phyloP scores from a whole-genome alignment of 306 rosid genomes.

The Calophaca sinica region DNA sequence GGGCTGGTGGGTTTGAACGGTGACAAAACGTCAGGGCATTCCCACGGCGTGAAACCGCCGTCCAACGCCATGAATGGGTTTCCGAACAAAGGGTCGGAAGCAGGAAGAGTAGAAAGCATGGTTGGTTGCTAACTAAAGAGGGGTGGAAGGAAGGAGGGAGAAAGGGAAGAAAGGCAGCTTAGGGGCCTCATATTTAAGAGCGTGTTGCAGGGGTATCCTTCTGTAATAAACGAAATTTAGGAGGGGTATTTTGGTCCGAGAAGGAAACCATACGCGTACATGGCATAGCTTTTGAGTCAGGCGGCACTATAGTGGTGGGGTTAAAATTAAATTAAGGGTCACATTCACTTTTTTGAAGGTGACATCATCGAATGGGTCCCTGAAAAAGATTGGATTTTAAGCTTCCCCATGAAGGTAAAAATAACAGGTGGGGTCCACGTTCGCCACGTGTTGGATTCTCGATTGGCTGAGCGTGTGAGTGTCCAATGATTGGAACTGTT shows the following conservation, averaged over 20 bases:
- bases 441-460: conserved; percentile 12
- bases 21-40: conserved; percentile 47
- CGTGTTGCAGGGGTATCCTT: background rate
- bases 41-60: conserved; percentile 61
- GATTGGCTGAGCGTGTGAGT: background rate
- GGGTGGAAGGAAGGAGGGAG: conserved; percentile 61
- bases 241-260: conserved; percentile 54
- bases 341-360: conserved; percentile 42
- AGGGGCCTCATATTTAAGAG: conserved; percentile 60
- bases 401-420: conserved; percentile 74
- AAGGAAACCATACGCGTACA: background rate
- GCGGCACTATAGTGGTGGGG: conserved; percentile 61
- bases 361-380: conserved; percentile 58
- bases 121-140: conserved; percentile 25
- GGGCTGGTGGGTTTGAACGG: conserved; percentile 44
- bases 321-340: conserved; percentile 30
- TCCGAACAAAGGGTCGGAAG: conserved; percentile 52
- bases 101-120: conserved; percentile 67
- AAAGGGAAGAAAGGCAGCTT: conserved; percentile 83
- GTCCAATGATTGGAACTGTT: conserved; percentile 47
- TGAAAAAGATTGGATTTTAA: conserved; percentile 39
- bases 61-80: conserved; percentile 59
- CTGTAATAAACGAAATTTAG: background rate
- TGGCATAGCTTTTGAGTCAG: conserved; percentile 81
- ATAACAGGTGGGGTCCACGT: conserved; percentile 40